Evolutionary conservation across 2,329 filamentous ascomycete species (phyloP), one percentile per base, ranked within the genome.

Genomic region (Neofusicoccum cordaticola): DNA sequence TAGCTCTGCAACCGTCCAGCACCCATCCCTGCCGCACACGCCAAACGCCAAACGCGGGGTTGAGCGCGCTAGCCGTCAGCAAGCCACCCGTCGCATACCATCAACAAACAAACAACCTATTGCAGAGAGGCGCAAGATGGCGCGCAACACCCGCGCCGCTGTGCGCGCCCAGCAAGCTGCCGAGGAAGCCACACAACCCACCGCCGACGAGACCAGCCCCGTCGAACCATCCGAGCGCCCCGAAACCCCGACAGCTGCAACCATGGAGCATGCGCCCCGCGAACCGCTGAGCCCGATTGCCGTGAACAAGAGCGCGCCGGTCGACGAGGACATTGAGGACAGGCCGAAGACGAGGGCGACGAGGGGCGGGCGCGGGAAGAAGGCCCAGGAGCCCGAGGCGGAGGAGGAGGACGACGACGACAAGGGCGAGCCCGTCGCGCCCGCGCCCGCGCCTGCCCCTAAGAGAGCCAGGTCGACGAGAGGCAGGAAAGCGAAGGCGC

Each of bases 111-210:
- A 41, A 58, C 58, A 15, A 15, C 13, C 45, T 5, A 52, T 6
- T 37, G 15, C 9, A 15, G 27, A 22, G 34, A 8, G 8, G n/a
- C n/a, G 8, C 19, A 63, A 48, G 2, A 65, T 65, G 63, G 45
- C 63, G 47, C 63, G 63, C 63, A 65, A 39, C 44, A 65, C 63
- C 35, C 63, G 63, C 63, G 63, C 63, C 53, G 63, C 63, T 34
- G 53, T 53, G 44, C 52, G 63, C 47, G 63, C 63, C 12, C 63
- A 65, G 39, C 51, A 64, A 39, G 51, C 62, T 19, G 51, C 62
- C 52, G 62, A 57, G 17, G 62, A 58, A 41, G 19, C 19, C 17
- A 12, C 42, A 35, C n/a, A 62, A 15, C 39, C 48, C 45, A 31
- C 27, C 27, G 27, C 27, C 27, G 31, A 34, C 19, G 42, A 41